Evolutionary conservation across 129 eudicot genomes (phyloP), one percentile per base, ranked within the genome.

Genomic region (Logfia minima): DNA sequence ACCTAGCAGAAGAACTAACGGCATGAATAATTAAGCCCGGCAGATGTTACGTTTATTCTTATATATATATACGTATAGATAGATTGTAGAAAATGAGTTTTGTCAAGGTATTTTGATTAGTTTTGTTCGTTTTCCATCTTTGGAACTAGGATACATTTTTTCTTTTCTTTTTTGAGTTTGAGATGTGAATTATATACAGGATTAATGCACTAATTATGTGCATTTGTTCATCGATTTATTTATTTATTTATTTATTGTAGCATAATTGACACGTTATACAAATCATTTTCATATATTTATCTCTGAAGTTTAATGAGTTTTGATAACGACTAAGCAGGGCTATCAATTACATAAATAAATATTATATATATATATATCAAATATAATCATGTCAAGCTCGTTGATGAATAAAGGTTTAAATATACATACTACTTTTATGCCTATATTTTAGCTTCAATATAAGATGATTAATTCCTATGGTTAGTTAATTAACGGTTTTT

Each of bases 1-100:
- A 17, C 84, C 84, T 1, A 80, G 80, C 70, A 67, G 43, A 34
- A 58, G 84, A 66, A 80, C 84, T 67, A 80, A 80, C 55, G 79
- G 65, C 70, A 11, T 26, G 39, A 43, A 80, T 21, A 55, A 59
- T 32, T 80, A 75, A 74, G 68, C 64, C 14, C 5, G 68, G 58
- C 22, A 66, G 13, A 14, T 29, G 2, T 8, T 17, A 5, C n/a
- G 2, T 68, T 48, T 48, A 39, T 39, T 7, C 45, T 6, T 8
- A 6, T 61, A 32, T 9, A 45, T 11, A 45, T 1, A 48, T 56
- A 11, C n/a, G n/a, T n/a, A n/a, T n/a, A n/a, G n/a, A n/a, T 78
- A 78, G 76, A 78, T 78, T 18, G 48, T 39, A 14, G 48, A 41
- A 70, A 31, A n/a, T 70, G 34, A n/a, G 52, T 45, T 70, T 62